Base-by-base conservation (phyloP, 2,329 filamentous ascomycete genomes). In the Fusarium mangiferae region DNA sequence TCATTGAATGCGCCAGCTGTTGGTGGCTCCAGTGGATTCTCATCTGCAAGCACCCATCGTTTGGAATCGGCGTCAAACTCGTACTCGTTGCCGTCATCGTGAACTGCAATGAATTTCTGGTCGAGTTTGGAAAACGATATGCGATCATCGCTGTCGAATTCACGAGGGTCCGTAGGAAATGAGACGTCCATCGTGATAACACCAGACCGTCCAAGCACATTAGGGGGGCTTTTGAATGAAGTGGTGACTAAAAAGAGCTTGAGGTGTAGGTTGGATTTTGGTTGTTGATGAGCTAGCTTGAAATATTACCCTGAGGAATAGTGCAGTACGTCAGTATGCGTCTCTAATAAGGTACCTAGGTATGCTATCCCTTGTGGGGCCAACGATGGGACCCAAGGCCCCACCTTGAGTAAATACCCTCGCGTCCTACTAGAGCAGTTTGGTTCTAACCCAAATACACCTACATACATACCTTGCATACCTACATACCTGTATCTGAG, bases 81-180 rank as follows among this genome's bases (percentile, higher is more conserved):
- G 84, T 92, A 97, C 82, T 98, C 95, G 70, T 90, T 89, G 59
- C 94, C 94, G 80, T 96, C 91, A 54, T 95, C 93, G 65, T 94
- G 92, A 70, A 97, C 95, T 13, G 96, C 90, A 60, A 96, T 90
- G 84, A 92, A 96, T 80, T 94, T 96, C 79, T 90, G 88, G 82
- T 96, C 92, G 70, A 94, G 87, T 80, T 90, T 93, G n/a, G 94
- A 96, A 84, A 92, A 97, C 11, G 94, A 96, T 79, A 98, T 93
- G 76, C 95, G 93, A 35, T 93, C 89, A 80, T 98, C 95, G 66
- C 85, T 85, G 77, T 92, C 91, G 80, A 97, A 97, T 54, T 93
- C 88, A 64, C 89, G 87, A 20, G 89, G 87, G 65, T 94, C 85
- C 24, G 85, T 90, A 28, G 90, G 90, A 63, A 91, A 90, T 17